A percentile compares a stretch with the other conserved stretches of the same genome.
Conservation (phyloP, 495 filamentous ascomycete genomes). For the Monascus purpureus region DNA sequence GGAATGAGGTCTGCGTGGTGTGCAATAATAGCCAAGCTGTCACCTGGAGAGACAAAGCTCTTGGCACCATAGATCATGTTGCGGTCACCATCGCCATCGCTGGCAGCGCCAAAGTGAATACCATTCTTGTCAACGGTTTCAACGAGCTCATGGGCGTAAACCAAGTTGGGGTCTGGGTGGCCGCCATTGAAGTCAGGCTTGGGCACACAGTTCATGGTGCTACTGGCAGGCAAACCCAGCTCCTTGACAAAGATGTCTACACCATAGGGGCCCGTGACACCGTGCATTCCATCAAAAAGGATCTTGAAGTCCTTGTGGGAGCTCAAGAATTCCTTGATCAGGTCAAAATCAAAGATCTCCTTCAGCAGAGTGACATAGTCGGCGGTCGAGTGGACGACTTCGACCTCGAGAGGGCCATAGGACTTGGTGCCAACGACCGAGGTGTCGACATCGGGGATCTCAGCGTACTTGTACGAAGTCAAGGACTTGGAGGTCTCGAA, state of each 20-base stretch:
- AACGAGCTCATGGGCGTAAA: conserved; percentile 93
- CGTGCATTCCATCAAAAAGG: conserved; percentile 85
- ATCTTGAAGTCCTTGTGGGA: conserved; percentile 86
- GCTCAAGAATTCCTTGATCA: conserved; percentile 86
- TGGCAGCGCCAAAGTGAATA: conserved; percentile 92
- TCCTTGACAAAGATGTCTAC: conserved; percentile 89
- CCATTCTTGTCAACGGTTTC: conserved; percentile 81
- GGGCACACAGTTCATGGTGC: conserved; percentile 87
- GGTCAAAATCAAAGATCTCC: conserved; percentile 91
- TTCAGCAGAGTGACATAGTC: conserved; percentile 95
- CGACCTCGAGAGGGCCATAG: conserved; percentile 78
- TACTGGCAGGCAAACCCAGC: conserved; percentile 60
- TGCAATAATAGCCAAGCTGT: conserved; percentile 93
- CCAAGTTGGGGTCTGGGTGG: conserved; percentile 94
- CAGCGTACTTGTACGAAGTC: conserved; percentile 79
- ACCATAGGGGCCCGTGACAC: conserved; percentile 92
- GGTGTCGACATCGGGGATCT: conserved; percentile 79
- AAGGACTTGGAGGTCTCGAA: conserved; percentile 79
- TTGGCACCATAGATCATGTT: conserved; percentile 99
- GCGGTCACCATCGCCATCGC: conserved; percentile 92
- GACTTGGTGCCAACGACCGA: conserved; percentile 65
- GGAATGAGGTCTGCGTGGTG: conserved; percentile 89
- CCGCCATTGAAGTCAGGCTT: conserved; percentile 91
- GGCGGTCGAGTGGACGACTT: conserved; percentile 80
- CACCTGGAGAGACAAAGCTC: conserved; percentile 90